Evolutionary conservation across 2,329 filamentous ascomycete species (phyloP).

Genomic region (Colletotrichum tropicale): DNA sequence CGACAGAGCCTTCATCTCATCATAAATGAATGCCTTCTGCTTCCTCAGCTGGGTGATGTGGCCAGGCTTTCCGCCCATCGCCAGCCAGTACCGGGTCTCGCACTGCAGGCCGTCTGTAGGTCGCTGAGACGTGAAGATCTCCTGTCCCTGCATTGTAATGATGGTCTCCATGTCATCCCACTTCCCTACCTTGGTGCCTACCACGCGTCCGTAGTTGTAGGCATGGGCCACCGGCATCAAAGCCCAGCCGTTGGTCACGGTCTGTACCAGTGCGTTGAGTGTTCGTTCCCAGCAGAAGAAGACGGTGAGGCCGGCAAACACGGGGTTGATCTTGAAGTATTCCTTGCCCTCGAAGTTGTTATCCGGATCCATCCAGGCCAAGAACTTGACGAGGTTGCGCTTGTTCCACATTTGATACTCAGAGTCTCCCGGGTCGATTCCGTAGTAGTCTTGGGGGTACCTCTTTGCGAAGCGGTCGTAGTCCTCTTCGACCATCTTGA

Average conservation of each 20-base stretch:
- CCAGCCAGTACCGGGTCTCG: neutral
- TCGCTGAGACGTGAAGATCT: neutral
- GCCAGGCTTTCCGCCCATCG: neutral
- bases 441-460: neutral
- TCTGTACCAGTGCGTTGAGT: neutral
- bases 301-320: neutral
- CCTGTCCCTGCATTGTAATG: neutral
- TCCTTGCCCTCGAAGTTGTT: neutral
- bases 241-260: neutral
- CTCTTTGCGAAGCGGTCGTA: neutral
- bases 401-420: neutral
- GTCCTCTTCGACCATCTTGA: neutral
- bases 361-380: neutral
- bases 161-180: neutral
- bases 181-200: neutral
- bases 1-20: neutral
- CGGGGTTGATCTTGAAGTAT: neutral
- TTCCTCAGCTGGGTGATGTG: neutral
- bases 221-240: neutral
- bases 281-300: neutral
- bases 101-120: neutral
- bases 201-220: neutral
- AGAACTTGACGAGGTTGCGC: neutral
- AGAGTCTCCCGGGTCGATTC: neutral
- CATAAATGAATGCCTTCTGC: neutral